Evolutionary conservation across 257 asterid species (phyloP), one percentile per base, ranked within the genome.

Genomic region (Ilex asprella): DNA sequence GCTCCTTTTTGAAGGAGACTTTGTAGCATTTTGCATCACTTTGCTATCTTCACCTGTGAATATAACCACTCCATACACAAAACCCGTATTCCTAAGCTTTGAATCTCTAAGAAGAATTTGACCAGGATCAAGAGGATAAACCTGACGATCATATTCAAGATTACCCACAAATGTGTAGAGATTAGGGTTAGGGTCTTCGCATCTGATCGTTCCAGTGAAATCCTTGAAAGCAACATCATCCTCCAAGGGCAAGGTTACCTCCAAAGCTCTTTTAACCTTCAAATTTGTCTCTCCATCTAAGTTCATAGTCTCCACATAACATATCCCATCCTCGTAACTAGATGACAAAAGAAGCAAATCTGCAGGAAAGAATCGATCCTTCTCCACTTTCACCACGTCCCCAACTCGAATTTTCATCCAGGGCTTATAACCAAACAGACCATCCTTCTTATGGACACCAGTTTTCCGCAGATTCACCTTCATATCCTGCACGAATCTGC

Each of bases 271-370:
- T 77, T 91, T 91, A 46, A 91, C 95, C 77, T 91, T 91, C 78
- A 91, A 81, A 80, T 91, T 91, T 58, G 98, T 91, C 80, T 91
- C 98, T 64, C 98, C 98, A 30, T 91, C 98, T 67, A 91, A 80
- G 77, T 91, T 91, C 98, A 91, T 88, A 52, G 98, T 91, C 71
- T 91, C 98, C 32, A 91, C 98, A 54, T 91, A 91, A 71, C 98
- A 91, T 59, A 91, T 91, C 30, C 98, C 98, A 68, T 91, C 98
- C 56, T 86, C 96, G 56, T 85, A 88, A 79, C 91, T 85, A 5
- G 98, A 86, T 47, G 98, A 86, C 39, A 91, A 64, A 58, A 88
- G 88, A 62, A 91, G 96, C 50, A 91, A 79, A 81, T 91, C 98
- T 43, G 98, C 89, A 39, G 98, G 98, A 67, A 91, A 91, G 72